phyloP scores from a whole-genome alignment of 73 alveolate genomes.

The Symbiodinium pilosum region DNA sequence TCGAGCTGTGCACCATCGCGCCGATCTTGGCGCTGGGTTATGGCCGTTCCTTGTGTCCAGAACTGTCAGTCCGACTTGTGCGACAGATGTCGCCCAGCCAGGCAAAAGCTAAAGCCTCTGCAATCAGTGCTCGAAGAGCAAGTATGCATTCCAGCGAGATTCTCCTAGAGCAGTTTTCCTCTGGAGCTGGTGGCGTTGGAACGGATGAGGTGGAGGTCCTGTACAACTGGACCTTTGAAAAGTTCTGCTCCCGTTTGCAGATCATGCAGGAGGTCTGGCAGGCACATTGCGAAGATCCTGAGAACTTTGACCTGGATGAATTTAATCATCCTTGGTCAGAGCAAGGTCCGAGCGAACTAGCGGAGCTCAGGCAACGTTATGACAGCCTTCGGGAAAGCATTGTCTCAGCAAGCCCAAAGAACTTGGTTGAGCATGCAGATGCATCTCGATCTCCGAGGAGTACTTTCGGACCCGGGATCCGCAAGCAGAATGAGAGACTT shows the following conservation, averaged over 20 bases:
- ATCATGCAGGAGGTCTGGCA: slow-evolving; percentile 94
- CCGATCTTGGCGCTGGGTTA: slow-evolving; percentile 93
- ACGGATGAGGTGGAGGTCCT: slow-evolving; percentile 48
- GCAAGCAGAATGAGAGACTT: slow-evolving; percentile 20
- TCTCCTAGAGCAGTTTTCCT: slow-evolving; percentile 71
- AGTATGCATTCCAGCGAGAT: slow-evolving; percentile 75
- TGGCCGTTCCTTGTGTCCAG: slow-evolving; percentile 88
- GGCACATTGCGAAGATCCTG: slow-evolving; percentile 71
- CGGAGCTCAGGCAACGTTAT: slow-evolving; percentile 76
- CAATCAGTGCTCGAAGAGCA: slow-evolving; percentile 21
- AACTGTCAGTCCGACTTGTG: slow-evolving; percentile 72
- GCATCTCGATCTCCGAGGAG: background rate
- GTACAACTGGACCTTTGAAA: slow-evolving; percentile 84
- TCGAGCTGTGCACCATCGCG: slow-evolving; percentile 76
- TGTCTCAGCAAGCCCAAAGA: slow-evolving; percentile 52
- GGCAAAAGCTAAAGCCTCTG: slow-evolving; percentile 44
- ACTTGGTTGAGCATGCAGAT: background rate
- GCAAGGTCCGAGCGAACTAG: slow-evolving; percentile 84
- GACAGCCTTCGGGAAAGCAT: slow-evolving; percentile 86
- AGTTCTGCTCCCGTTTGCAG: slow-evolving; percentile 82
- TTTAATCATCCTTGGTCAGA: slow-evolving; percentile 92
- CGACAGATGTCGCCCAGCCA: slow-evolving; percentile 21
- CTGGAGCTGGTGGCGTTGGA: slow-evolving; percentile 57
- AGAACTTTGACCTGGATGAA: slow-evolving; percentile 75
- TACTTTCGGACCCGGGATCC: slow-evolving; percentile 9